Evolutionary conservation across 1,139 yeast genomes (phyloP), one percentile per base, ranked within the genome.

Genomic region (Pichia kudriavzevii): DNA sequence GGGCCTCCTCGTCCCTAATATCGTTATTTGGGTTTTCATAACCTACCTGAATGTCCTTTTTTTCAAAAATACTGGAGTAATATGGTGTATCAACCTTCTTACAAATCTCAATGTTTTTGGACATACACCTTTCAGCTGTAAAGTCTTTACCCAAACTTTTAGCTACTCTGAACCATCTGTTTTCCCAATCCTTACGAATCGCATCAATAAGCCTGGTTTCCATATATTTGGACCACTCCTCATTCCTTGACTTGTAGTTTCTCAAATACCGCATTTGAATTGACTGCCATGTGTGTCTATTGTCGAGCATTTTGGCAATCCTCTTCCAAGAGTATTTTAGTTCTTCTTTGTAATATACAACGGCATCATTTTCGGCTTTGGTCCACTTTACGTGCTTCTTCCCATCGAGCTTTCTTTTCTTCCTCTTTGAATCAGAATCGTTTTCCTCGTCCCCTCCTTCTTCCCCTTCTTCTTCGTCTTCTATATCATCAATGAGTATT

Each of bases 211-310:
- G 43, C 34, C 49, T 53, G 3, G 45, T 36, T 29, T 49, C 56
- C 50, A 64, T 64, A 14, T 46, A 50, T 18, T 50, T 40, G 3
- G 61, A 49, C 54, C 64, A 53, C 25, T 48, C 46, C 14, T 50
- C 59, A 35, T 55, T 52, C 26, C 66, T 47, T 9, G 56, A 50
- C 39, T 60, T 59, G 38, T 63, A 58, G 20, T 56, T 48, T 7
- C 69, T 55, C 31, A 64, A 50, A 43, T 65, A 65, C 35, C 67
- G 46, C 67, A 63, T 63, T 47, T 64, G 69, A 27, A 63, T 58
- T 2, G 67, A 65, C 45, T 62, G 67, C 65, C 67, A 61, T 10
- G 65, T 47, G 42, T 64, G 67, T 31, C 56, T 46, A 17, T 50
- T 41, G 11, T 57, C 53, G 19, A 64, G 47, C 22, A 53, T 46